phyloP scores from a whole-genome alignment of 208 protist genomes.

The Borovskyia barvae region DNA sequence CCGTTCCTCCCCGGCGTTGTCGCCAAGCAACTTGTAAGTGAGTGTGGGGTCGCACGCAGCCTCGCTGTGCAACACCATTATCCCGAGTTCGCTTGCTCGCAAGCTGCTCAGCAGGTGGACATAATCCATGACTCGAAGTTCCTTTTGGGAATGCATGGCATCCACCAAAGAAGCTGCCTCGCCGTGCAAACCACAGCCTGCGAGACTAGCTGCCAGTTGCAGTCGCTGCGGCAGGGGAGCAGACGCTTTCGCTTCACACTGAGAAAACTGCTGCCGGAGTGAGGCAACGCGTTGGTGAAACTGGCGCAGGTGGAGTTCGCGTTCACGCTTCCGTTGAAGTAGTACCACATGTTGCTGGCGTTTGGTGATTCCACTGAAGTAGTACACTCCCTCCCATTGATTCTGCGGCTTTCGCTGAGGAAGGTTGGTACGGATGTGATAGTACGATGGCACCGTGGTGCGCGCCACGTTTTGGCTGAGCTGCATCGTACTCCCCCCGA shows the following conservation, averaged over 20 bases:
- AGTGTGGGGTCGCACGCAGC: slow-evolving; percentile 70
- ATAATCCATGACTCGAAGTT: slow-evolving; percentile 56
- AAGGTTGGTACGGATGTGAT: slow-evolving; percentile 88
- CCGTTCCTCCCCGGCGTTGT: slow-evolving; percentile 69
- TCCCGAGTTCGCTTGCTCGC: slow-evolving; percentile 34
- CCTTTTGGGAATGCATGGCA: slow-evolving; percentile 37
- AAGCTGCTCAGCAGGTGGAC: slow-evolving; percentile 46
- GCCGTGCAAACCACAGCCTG: slow-evolving; percentile 54
- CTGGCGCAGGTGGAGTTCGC: slow-evolving; percentile 18
- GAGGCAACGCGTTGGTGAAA: slow-evolving; percentile 15
- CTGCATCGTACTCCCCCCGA: slow-evolving; percentile 18
- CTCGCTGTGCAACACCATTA: slow-evolving; percentile 61
- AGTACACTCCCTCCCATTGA: slow-evolving; percentile 88
- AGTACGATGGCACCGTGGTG: slow-evolving; percentile 87
- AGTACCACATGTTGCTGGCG: slow-evolving; percentile 74
- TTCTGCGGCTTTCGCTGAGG: slow-evolving; percentile 81
- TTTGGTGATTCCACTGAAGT: slow-evolving; percentile 81
- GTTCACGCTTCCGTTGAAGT: slow-evolving; percentile 73
- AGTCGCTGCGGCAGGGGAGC: slow-evolving; percentile 17
- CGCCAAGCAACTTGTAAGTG: slow-evolving; percentile 77
- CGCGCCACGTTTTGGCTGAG: slow-evolving; percentile 86
- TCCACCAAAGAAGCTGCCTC: slow-evolving; percentile 53
- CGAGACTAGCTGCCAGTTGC: slow-evolving; percentile 36
- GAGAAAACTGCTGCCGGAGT: slow-evolving; percentile 9
- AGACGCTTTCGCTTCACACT: slow-evolving; percentile 3